Percentiles rank a stretch among this genome's conserved stretches.
Conservation (phyloP, 345 rosid genomes). For the Microthlaspi erraticum region DNA sequence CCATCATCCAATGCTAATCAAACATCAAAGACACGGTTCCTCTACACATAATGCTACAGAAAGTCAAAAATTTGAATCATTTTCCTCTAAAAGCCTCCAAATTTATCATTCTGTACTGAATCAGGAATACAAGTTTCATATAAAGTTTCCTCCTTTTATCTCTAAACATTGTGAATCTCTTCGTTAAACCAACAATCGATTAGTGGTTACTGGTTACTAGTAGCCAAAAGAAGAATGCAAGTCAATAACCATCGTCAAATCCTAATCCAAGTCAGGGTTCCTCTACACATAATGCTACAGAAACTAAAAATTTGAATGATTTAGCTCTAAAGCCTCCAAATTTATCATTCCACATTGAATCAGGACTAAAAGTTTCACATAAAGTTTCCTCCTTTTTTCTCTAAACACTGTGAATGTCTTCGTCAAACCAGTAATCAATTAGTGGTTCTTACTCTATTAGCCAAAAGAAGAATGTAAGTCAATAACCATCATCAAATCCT, state of each 20-base stretch:
- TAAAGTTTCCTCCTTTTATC: too few species aligned
- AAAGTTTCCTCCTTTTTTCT: neutral
- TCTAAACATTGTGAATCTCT: too few species aligned
- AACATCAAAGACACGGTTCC: conserved; percentile 1
- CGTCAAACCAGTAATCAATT: too few species aligned
- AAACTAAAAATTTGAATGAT: neutral
- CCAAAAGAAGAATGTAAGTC: too few species aligned
- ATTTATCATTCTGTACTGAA: too few species aligned
- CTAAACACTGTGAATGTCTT: too few species aligned
- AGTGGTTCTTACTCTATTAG: too few species aligned
- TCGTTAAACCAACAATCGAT: too few species aligned
- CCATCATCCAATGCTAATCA: neutral
- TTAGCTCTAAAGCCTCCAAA: neutral
- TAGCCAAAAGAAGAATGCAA: too few species aligned
- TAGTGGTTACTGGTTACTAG: too few species aligned
- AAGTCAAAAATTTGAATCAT: neutral
- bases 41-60: neutral
- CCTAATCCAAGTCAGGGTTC: neutral
- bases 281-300: neutral
- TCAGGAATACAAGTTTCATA: too few species aligned
- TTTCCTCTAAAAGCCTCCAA: neutral
- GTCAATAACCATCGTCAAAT: neutral
- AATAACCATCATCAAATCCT: neutral
- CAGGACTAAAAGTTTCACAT: too few species aligned
- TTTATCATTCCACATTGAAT: neutral